Percentiles rank a stretch among this genome's conserved stretches.
phyloP scores from a whole-genome alignment of 108 stramenopile genomes.

The Parietichytrium sp. region DNA sequence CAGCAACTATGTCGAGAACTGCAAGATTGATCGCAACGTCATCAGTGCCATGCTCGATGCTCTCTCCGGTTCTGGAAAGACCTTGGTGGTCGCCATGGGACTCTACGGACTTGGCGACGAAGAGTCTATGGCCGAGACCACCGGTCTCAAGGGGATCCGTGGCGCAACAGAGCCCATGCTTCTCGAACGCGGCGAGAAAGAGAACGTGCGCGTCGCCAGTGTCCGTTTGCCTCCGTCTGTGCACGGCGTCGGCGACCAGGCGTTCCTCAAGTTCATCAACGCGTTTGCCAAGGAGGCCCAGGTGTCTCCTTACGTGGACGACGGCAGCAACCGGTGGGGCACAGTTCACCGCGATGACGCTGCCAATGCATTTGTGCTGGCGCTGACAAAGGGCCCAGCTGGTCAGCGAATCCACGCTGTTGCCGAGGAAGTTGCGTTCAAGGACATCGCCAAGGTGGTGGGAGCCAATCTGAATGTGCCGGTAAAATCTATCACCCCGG shows the following conservation, averaged over 20 bases:
- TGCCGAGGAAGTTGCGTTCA: not conserved
- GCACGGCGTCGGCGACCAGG: slow-evolving; percentile 1
- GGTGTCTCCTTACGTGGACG: not conserved
- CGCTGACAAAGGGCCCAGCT: slow-evolving; percentile 9
- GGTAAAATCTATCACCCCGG: not conserved
- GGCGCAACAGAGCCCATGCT: not conserved
- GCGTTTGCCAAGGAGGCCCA: not conserved
- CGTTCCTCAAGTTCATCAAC: not conserved
- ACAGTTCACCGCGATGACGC: slow-evolving; percentile 24
- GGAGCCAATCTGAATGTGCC: not conserved
- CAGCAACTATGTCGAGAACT: not conserved
- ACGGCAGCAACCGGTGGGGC: slow-evolving; percentile 22
- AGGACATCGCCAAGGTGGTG: not conserved
- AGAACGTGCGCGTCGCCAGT: not conserved
- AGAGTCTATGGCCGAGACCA: not conserved
- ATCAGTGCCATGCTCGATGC: not conserved
- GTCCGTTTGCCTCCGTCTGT: slow-evolving; percentile 19
- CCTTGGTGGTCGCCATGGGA: not conserved
- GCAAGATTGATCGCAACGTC: not conserved
- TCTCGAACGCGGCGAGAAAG: slow-evolving; percentile 20
- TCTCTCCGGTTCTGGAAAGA: not conserved
- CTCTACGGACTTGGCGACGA: not conserved
- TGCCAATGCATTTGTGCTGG: not conserved
- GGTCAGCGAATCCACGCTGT: not conserved
- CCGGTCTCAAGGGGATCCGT: not conserved